Evolutionary conservation across 1,284 basidiomycete species (phyloP).

Genomic region (Ceratobasidium sp.): DNA sequence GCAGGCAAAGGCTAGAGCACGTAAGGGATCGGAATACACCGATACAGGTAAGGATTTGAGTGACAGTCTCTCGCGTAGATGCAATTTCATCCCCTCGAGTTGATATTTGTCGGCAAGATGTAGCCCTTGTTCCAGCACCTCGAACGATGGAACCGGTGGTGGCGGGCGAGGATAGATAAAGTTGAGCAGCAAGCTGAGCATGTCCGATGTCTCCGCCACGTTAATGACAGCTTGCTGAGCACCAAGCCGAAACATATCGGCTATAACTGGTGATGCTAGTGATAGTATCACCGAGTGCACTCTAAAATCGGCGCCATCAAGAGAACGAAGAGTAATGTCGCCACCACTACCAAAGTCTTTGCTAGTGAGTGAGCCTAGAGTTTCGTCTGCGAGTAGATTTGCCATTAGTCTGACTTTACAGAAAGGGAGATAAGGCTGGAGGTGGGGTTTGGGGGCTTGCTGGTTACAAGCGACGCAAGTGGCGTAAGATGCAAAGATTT

Average conservation of each 20-base stretch:
- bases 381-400: too few species aligned
- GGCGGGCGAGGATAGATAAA: slow-evolving; percentile 23
- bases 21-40: slow-evolving; percentile 4
- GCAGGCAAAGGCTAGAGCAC: slow-evolving; percentile 1
- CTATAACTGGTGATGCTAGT: slow-evolving; percentile 18
- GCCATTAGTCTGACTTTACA: too few species aligned
- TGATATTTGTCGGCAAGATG: slow-evolving; percentile 28
- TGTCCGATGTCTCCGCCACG: neutral
- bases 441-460: too few species aligned
- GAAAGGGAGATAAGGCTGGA: too few species aligned
- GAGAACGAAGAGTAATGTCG: slow-evolving; percentile 16
- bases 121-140: neutral
- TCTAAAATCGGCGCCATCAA: slow-evolving; percentile 14
- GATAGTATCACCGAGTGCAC: slow-evolving; percentile 20
- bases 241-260: slow-evolving; percentile 6
- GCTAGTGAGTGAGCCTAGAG: neutral
- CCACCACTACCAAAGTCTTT: slow-evolving; percentile 11
- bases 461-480: too few species aligned
- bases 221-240: neutral
- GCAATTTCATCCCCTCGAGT: neutral
- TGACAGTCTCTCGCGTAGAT: slow-evolving; percentile 2
- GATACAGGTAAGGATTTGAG: neutral
- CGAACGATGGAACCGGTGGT: slow-evolving; percentile 17
- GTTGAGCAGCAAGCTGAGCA: neutral
- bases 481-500: too few species aligned